Evolutionary conservation across 1,284 basidiomycete genomes (phyloP), one percentile per base, ranked within the genome.

Genomic region (Naganishia cerealis): DNA sequence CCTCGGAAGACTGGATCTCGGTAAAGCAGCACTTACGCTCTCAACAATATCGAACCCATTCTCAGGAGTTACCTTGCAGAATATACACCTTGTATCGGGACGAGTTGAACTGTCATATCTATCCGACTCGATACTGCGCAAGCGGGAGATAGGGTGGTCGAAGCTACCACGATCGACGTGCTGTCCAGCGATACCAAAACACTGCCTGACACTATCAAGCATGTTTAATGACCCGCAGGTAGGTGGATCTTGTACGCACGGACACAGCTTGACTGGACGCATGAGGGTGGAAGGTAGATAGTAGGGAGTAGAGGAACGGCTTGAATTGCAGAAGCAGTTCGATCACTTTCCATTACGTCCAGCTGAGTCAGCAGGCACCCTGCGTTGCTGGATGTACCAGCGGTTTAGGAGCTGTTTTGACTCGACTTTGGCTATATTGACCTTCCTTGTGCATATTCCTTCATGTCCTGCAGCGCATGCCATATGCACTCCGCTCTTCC

Each of bases 41-140:
- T 84, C 85, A 0, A 87, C 77, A 26, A 90, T 78, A 50, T 84
- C 78, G 75, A 90, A 90, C 1, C 86, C 87, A 13, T 82, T 85
- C 61, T 84, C 82, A 29, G 71, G 67, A 3, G 83, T 81, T 15
- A 85, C 84, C 71, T 83, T 73, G 74, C 88, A 90, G 77, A 90
- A 90, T 10, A 80, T 71, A 71, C 85, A 86, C n/a, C 72, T 75
- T 6, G 65, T 58, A 61, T 70, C 56, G 40, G 18, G 40, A 26
- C 24, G 21, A 29, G 15, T 36, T n/a, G 21, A 33, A 18, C 21
- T 39, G 10, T 40, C 15, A 12, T 12, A 13, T 29, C 38, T 24
- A 24, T 46, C 50, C 13, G 50, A 42, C 10, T 63, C 61, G 46
- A 63, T 33, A 16, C 40, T 53, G 21, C 13, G 38, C 50, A 39